Evolutionary conservation across 2,329 filamentous ascomycete species (phyloP).

Genomic region (Ophiostoma piceae): DNA sequence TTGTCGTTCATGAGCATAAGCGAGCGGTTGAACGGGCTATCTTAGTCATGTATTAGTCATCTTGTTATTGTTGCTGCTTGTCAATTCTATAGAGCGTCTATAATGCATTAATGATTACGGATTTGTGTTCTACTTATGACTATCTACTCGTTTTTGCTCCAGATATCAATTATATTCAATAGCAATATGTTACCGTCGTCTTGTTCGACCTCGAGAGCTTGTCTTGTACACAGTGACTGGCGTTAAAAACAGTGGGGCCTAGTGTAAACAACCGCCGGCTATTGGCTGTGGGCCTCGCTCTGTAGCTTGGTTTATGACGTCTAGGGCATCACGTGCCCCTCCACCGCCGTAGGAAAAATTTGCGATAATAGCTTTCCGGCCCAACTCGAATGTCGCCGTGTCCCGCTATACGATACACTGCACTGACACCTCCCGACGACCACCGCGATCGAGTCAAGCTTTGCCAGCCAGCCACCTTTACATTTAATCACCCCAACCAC

Average conservation of each 20-base stretch:
- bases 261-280: not conserved
- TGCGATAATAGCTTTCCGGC: constrained; percentile 14
- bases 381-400: constrained; percentile 2
- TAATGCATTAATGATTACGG: not conserved
- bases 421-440: not conserved
- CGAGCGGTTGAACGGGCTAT: not conserved
- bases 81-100: not conserved
- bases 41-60: not conserved
- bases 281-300: not conserved
- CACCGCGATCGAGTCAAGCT: not conserved
- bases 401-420: constrained; percentile 11
- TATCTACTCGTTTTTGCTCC: no score
- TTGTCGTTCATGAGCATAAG: not conserved
- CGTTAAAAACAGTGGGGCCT: not conserved
- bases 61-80: not conserved
- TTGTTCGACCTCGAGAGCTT: not conserved
- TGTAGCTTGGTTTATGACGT: constrained; percentile 1
- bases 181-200: not conserved
- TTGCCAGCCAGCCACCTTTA: not conserved
- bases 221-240: not conserved
- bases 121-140: not conserved
- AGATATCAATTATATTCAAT: not conserved
- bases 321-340: constrained; percentile 20
- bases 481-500: not conserved
- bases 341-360: constrained; percentile 15